Evolutionary conservation across 2,329 filamentous ascomycete genomes (phyloP).

Genomic region (Macroventuria anomochaeta): DNA sequence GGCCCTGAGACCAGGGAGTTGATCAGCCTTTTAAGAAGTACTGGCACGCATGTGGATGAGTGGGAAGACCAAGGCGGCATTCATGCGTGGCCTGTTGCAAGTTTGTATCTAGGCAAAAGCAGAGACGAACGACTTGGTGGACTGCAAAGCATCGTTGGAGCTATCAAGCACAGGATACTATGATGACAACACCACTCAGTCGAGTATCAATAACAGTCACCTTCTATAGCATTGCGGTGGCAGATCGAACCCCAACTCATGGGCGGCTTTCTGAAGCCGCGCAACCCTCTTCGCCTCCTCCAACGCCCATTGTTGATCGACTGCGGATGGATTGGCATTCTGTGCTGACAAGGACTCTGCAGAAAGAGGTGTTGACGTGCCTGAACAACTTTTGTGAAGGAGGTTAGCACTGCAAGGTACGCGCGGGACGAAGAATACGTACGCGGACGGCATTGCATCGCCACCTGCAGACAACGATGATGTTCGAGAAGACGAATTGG

Average conservation of each 20-base stretch:
- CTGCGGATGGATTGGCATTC: background rate
- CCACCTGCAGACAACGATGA: background rate
- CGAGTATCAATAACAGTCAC: background rate
- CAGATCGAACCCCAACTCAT: conserved; percentile 11
- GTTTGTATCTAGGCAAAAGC: conserved; percentile 61
- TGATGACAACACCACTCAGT: background rate
- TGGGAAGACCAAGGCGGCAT: conserved; percentile 71
- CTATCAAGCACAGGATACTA: conserved; percentile 39
- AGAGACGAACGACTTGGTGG: conserved; percentile 56
- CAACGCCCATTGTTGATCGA: conserved; percentile 10
- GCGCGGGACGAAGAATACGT: background rate
- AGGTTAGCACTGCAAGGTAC: background rate
- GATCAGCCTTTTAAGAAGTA: conserved; percentile 61
- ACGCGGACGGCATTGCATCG: background rate
- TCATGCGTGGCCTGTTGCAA: conserved; percentile 83
- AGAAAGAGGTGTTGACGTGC: conserved; percentile 6
- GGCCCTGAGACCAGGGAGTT: conserved; percentile 71
- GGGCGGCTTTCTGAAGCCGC: conserved; percentile 7
- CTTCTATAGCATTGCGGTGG: conserved; percentile 7
- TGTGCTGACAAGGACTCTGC: background rate
- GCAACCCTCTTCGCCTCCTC: conserved; percentile 6
- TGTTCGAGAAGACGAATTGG: background rate
- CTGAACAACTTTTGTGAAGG: background rate
- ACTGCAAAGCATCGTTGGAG: conserved; percentile 53
- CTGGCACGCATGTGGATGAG: conserved; percentile 62